Conservation (phyloP, 352 stramenopile species). For the Globisporangium irregulare region DNA sequence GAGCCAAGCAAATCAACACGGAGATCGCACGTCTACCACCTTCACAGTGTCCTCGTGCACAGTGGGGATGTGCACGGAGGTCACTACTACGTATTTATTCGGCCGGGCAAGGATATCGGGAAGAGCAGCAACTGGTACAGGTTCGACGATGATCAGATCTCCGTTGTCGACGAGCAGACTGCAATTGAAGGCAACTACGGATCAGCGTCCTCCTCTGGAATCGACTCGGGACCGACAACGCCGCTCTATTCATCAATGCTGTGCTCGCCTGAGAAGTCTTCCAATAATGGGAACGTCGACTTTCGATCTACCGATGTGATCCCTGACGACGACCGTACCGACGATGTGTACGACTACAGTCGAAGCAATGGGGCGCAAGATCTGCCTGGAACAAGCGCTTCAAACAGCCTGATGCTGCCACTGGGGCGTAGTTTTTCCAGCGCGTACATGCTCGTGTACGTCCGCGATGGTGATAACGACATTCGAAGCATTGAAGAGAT, state of each 20-base stretch:
- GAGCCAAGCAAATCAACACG: constrained; percentile 2
- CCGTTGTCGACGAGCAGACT: constrained; percentile 59
- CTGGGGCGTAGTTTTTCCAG: constrained; percentile 71
- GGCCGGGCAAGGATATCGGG: constrained; percentile 61
- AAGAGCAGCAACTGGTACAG: constrained; percentile 71
- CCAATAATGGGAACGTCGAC: constrained; percentile 23
- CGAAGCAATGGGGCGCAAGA: constrained; percentile 20
- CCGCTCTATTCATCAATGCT: constrained; percentile 57
- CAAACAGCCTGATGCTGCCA: constrained; percentile 51
- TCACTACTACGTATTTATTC: constrained; percentile 90
- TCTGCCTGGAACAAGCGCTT: constrained; percentile 11
- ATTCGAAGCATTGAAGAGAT: constrained; percentile 49
- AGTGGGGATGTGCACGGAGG: constrained; percentile 84
- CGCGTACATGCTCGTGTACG: constrained; percentile 89
- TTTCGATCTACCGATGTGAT: constrained; percentile 45
- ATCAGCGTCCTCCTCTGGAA: constrained; percentile 24
- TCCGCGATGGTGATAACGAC: constrained; percentile 75
- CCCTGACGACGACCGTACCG: constrained; percentile 17
- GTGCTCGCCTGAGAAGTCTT: constrained; percentile 38
- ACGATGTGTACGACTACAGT: constrained; percentile 48
- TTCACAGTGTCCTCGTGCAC: constrained; percentile 85
- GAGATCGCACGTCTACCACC: constrained; percentile 58
- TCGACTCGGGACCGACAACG: constrained; percentile 28
- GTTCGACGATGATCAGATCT: constrained; percentile 87
- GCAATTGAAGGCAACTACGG: constrained; percentile 83